Percentiles rank a stretch among this genome's conserved stretches.
Conservation (phyloP, 257 asterid genomes). For the Solanum gracilifrons region DNA sequence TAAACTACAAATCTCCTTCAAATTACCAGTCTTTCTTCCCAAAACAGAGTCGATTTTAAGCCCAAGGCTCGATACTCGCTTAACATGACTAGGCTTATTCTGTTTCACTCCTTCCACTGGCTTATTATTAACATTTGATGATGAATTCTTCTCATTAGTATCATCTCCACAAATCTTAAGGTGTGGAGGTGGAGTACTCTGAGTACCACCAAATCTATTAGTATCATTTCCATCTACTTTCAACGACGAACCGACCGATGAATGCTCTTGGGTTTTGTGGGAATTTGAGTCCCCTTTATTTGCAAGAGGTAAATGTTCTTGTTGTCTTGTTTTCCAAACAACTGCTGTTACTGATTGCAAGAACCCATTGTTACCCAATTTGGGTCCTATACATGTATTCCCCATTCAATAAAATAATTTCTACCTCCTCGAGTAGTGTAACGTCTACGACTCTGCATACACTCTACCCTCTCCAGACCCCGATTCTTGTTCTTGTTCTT, state of each 20-base stretch:
- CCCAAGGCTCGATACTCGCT: slow-evolving; percentile 52
- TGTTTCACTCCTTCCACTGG: slow-evolving; percentile 9
- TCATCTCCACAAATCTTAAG: slow-evolving; percentile 19
- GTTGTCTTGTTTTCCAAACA: slow-evolving; percentile 45
- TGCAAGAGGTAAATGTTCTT: slow-evolving; percentile 33
- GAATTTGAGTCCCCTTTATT: slow-evolving; percentile 17
- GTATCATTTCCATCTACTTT: slow-evolving; percentile 15
- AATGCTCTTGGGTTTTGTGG: slow-evolving; percentile 13
- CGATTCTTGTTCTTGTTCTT: neutral
- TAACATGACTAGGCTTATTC: slow-evolving; percentile 21
- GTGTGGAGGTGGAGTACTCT: slow-evolving; percentile 31
- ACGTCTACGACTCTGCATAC: neutral
- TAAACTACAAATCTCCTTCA: slow-evolving; percentile 48
- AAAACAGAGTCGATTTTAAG: slow-evolving; percentile 66
- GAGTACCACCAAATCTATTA: slow-evolving; percentile 11
- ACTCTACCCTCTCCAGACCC: neutral
- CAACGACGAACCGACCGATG: neutral
- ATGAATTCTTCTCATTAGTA: neutral
- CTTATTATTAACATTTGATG: neutral
- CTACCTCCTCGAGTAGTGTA: neutral
- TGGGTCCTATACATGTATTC: slow-evolving; percentile 64
- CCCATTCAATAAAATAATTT: slow-evolving; percentile 30
- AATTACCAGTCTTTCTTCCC: slow-evolving; percentile 51
- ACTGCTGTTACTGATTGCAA: slow-evolving; percentile 64
- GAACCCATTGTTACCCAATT: slow-evolving; percentile 57